Percentiles rank a stretch among this genome's conserved stretches.
phyloP scores from a whole-genome alignment of 108 stramenopile genomes.

The Skeletonema potamos region DNA sequence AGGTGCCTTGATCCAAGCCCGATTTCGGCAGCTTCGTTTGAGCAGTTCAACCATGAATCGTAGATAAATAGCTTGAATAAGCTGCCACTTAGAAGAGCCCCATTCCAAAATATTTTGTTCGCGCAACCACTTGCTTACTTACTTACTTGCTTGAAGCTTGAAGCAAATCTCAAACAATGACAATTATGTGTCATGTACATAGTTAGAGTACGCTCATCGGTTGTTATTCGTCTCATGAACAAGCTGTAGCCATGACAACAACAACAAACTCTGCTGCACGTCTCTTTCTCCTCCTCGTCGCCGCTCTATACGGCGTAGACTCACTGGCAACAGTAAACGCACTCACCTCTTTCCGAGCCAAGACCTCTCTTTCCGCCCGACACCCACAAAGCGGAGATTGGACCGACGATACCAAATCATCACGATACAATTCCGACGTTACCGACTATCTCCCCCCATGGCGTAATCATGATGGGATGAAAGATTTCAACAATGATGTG shows the following conservation, averaged over 20 bases:
- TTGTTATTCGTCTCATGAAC: too few relatives aligned
- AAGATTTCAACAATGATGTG: not conserved
- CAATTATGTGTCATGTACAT: not conserved
- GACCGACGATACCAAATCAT: conserved; percentile 3
- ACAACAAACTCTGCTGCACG: not conserved
- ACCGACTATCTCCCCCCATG: conserved; percentile 9
- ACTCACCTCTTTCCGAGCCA: not conserved
- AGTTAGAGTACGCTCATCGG: too few relatives aligned
- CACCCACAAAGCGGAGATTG: conserved; percentile 2
- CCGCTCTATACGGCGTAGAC: not conserved
- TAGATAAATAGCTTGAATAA: too few relatives aligned
- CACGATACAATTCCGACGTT: not conserved
- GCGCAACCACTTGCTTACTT: too few relatives aligned
- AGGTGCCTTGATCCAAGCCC: too few relatives aligned
- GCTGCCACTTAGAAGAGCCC: too few relatives aligned
- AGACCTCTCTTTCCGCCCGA: not conserved
- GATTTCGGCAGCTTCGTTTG: too few relatives aligned
- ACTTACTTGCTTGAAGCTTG: too few relatives aligned
- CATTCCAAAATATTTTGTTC: too few relatives aligned
- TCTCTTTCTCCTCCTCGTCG: not conserved
- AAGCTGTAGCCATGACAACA: not conserved
- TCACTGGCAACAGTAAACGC: not conserved
- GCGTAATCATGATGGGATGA: conserved; percentile 1
- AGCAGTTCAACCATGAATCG: too few relatives aligned
- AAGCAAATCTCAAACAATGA: too few relatives aligned